Base-by-base conservation (phyloP, 108 stramenopile genomes). In the Schizochytrium sp. region DNA sequence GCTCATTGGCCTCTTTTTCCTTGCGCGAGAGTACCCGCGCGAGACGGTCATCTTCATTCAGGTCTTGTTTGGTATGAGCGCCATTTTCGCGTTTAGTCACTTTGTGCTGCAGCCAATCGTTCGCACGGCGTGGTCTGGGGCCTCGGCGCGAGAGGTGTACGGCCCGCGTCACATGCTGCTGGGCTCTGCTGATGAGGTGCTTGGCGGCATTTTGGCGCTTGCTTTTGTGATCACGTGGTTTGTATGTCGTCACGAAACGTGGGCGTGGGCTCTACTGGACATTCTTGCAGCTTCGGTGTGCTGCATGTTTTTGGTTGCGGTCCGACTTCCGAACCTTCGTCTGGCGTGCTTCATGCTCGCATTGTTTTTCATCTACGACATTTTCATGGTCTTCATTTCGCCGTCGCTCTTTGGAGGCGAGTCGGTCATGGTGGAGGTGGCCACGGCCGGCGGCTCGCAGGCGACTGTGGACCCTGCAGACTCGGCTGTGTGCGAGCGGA, bases 381-480 rank as follows among this genome's bases (percentile, higher is more conserved):
- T 89, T 12, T 88, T 89, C 89, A 89, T 89, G 89, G 89, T 89
- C 55, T 89, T 89, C 89, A 55, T 89, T 14, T 87, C 89, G 5
- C 89, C 89, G 43, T 21, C 44, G 25, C 34, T 89, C 41, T 29
- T 83, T 41, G 45, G 48, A 6, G 89, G 89, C 18, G n/a, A 23
- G 87, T 72, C 60, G 43, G 72, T 89, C 25, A 89, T 89, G 89
- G 51, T 89, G 19, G 87, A 88, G 29, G 89, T 89, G 4, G 89
- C 89, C 41, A 89, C 89, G 12, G 89, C 89, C 5, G 89, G 89
- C 89, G 72, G 25, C 21, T 29, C 57, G 34, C 8, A 6, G n/a
- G 6, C 76, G 6, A 21, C 76, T 8, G 76, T 83, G 23, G 76
- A 83, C 51, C 59, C 58, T 14, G 41, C 5, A 19, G 6, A 88